Percentiles rank a stretch among this genome's conserved stretches.
Evolutionary conservation across 352 stramenopile genomes (phyloP).

Genomic region (Phytophthora meadii): DNA sequence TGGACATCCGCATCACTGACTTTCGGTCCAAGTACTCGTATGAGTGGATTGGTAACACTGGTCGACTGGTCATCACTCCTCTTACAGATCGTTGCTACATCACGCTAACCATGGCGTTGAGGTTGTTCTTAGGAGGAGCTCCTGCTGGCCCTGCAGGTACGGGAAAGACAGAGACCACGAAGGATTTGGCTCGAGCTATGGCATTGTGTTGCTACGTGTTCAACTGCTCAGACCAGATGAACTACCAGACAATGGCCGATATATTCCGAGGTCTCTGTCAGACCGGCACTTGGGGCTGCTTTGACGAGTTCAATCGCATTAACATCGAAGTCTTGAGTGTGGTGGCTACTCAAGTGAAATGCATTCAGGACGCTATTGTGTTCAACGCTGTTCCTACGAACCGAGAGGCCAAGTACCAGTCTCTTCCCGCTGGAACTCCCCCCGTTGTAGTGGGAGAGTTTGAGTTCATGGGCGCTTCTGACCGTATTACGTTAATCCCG

Average conservation of each 20-base stretch:
- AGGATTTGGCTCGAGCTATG: constrained; percentile 87
- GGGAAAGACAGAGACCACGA: constrained; percentile 91
- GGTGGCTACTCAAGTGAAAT: constrained; percentile 88
- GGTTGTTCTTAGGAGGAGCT: constrained; percentile 95
- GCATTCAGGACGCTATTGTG: constrained; percentile 87
- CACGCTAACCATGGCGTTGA: constrained; percentile 96
- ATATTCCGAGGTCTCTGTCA: constrained; percentile 89
- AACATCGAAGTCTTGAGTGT: constrained; percentile 91
- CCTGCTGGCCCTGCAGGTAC: constrained; percentile 93
- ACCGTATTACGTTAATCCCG: constrained; percentile 87
- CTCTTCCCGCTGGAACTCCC: constrained; percentile 92
- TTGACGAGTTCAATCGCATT: constrained; percentile 91
- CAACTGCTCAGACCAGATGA: constrained; percentile 92
- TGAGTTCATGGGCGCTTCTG: constrained; percentile 88
- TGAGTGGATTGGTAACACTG: constrained; percentile 90
- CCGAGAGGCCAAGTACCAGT: constrained; percentile 95
- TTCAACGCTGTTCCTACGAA: constrained; percentile 93
- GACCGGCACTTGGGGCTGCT: constrained; percentile 88
- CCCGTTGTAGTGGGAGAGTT: constrained; percentile 90
- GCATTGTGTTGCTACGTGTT: constrained; percentile 90
- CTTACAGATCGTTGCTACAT: constrained; percentile 98
- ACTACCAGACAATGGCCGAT: constrained; percentile 91
- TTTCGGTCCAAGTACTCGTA: constrained; percentile 95
- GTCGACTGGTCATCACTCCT: constrained; percentile 95
- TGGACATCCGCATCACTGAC: constrained; percentile 97